Evolutionary conservation across 257 asterid genomes (phyloP).

Genomic region (Paraleonurus japonicus): DNA sequence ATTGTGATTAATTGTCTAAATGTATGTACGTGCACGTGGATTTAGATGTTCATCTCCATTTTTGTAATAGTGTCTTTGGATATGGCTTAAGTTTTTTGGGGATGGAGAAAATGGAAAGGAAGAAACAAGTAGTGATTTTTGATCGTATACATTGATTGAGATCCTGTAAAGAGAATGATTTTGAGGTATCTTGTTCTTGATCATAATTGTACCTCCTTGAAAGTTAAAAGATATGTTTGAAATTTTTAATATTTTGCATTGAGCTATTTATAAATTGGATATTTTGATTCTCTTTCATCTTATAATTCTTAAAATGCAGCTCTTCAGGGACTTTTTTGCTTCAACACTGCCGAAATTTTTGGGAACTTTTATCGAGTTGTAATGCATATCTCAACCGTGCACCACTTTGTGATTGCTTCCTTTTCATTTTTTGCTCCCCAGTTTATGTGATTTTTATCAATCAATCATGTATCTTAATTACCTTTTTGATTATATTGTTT

Average conservation of each 20-base stretch:
- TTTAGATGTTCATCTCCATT: neutral
- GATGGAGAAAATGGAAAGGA: constrained; percentile 42
- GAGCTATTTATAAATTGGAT: no score
- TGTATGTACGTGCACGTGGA: neutral
- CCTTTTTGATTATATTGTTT: no score
- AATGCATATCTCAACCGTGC: no score
- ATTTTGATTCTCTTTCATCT: no score
- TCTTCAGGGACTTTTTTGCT: no score
- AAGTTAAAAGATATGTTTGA: neutral
- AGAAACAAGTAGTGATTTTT: constrained; percentile 35
- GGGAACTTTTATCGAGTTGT: no score
- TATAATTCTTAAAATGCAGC: no score
- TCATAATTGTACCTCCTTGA: neutral
- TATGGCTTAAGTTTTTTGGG: neutral
- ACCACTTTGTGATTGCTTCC: neutral
- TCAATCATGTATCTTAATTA: no score
- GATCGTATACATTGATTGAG: constrained; percentile 77
- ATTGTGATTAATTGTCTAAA: neutral
- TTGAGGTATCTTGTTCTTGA: constrained; percentile 52
- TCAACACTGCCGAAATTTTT: no score
- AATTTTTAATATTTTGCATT: no score
- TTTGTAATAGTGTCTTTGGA: neutral
- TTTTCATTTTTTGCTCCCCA: neutral
- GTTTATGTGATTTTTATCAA: neutral
- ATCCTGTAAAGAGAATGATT: constrained; percentile 66